Evolutionary conservation across 2,329 filamentous ascomycete genomes (phyloP), one percentile per base, ranked within the genome.

Genomic region (Lecanicillium sp.): DNA sequence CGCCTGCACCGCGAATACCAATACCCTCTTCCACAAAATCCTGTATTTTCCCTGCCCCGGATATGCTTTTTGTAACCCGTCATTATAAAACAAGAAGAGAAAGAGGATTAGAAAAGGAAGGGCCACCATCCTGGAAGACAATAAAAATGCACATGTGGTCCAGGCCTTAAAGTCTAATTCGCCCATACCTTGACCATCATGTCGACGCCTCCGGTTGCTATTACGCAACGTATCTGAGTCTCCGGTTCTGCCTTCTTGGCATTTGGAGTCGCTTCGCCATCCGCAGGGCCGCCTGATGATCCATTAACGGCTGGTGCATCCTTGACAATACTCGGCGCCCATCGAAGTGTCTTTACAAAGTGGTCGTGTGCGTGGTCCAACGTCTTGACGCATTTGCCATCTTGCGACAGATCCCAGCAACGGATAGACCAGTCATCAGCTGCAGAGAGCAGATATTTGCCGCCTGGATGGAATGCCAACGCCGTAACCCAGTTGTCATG

Each of bases 401-500:
- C 88, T 57, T 97, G 90, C 18, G 76, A 74, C 18, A 97, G 67
- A 64, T 97, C 90, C 90, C 90, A 97, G 66, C 89, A 96, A 40
- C 89, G 74, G 43, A 97, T 71, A 4, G 87, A 89, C 66, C 92
- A 94, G 65, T 97, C 90, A 57, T 97, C 90, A 13, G 83, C 77
- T 15, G 84, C 86, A 6, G 83, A 89, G 5, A 97, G 65, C 2
- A 97, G 72, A 53, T 92, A 96, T 61, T 90, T 94, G 31, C 90
- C 90, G 8, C 87, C 85, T 0, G 90, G 90, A 53, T 96, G 90
- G 59, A 95, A 97, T 9, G 87, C 79, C 5, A 96, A 62, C 1
- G 76, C 84, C 22, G 87, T 79, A 8, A 97, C 79, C 90, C 90
- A 97, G 57, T 96, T 96, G 58, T 96, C 89, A 57, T 96, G 90